These are phyloP conservation scores for Calocera cornea DNA, from an alignment of 768 basidiomycete genomes.

Conservation along the genomic window DNA sequence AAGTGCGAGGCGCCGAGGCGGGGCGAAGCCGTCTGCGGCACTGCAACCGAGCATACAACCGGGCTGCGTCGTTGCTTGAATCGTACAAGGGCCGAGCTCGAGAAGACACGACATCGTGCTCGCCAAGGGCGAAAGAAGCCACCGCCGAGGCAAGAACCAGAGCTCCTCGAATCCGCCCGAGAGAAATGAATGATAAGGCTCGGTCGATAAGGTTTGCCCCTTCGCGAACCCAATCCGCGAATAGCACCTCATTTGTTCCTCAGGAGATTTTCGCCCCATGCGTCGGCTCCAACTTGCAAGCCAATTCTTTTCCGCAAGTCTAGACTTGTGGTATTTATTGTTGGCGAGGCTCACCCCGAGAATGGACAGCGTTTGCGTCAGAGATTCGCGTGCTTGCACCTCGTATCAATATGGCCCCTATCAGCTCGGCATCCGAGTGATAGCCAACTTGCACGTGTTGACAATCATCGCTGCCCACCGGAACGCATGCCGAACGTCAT, in stretches of 20 bases:
- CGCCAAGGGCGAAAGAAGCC: not conserved
- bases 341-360: not conserved
- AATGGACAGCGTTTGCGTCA: not conserved
- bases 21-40: not conserved
- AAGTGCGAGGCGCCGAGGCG: not conserved
- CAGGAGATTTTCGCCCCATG: not conserved
- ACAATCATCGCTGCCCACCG: not conserved
- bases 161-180: not conserved
- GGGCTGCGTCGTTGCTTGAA: not conserved
- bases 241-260: not conserved
- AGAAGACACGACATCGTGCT: not conserved
- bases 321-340: too few species aligned
- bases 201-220: not conserved
- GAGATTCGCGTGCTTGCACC: not conserved
- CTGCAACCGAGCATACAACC: not conserved
- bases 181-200: not conserved
- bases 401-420: not conserved
- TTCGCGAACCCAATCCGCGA: not conserved
- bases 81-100: not conserved
- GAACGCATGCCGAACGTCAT: not conserved
- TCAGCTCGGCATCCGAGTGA: not conserved
- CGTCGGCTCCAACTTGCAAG: not conserved
- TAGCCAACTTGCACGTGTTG: not conserved
- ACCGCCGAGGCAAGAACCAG: not conserved
- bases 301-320: too few species aligned